Conservation (phyloP, 2,329 filamentous ascomycete genomes). For the Ceratocystis harringtonii region DNA sequence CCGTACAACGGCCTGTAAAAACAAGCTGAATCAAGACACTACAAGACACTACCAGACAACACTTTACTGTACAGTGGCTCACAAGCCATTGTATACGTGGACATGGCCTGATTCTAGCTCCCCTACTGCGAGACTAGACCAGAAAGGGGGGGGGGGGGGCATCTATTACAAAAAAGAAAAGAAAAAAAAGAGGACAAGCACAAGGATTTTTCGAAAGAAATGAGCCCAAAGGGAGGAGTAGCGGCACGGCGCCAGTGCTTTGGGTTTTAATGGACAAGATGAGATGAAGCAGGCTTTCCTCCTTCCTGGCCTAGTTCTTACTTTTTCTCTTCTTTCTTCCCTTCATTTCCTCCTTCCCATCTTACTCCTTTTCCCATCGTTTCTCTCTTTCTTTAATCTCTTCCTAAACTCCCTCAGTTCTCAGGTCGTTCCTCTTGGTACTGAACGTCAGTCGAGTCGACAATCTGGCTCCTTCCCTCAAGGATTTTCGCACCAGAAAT, state of each 20-base stretch:
- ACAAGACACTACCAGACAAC: not conserved
- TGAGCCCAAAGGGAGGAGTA: not conserved
- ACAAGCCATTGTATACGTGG: not conserved
- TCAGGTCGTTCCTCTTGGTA: not conserved
- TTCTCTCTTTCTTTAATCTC: not conserved
- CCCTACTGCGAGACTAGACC: not conserved
- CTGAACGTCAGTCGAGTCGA: not conserved
- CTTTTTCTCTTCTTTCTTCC: not conserved
- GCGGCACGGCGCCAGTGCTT: not conserved
- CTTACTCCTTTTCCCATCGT: not conserved
- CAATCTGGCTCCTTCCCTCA: not conserved
- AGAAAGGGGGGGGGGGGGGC: not conserved
- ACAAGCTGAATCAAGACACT: not conserved
- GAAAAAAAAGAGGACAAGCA: not conserved
- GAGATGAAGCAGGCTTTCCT: not conserved
- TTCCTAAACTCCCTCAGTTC: not conserved
- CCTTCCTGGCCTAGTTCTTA: not conserved
- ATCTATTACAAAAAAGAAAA: not conserved
- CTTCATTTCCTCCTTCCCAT: not conserved
- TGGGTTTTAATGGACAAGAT: not conserved
- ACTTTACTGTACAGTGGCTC: not conserved
- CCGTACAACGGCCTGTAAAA: not conserved
- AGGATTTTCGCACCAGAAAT: not conserved
- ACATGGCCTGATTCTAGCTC: not conserved
- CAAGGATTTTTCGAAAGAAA: not conserved